These are phyloP conservation scores for Malus sieversii DNA, from an alignment of 306 rosid genomes.

Conservation along the genomic window DNA sequence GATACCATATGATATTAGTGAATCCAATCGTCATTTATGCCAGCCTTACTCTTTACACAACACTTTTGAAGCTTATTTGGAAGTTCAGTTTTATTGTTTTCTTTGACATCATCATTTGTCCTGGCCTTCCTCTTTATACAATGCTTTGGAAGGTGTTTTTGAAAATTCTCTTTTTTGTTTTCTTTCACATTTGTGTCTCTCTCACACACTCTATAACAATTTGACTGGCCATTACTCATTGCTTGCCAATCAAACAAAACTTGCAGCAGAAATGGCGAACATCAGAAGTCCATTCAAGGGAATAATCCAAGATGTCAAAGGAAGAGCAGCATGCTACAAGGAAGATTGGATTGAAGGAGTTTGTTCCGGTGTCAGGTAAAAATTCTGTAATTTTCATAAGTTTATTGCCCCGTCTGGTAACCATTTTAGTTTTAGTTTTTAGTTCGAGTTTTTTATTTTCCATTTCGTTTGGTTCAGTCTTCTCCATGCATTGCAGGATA, in stretches of 20 bases:
- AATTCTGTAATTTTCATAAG: background rate
- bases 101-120: too few relatives aligned
- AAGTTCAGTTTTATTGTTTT: background rate
- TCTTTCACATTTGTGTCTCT: constrained; percentile 3
- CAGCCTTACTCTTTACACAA: background rate
- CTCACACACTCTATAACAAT: background rate
- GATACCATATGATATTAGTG: too few relatives aligned
- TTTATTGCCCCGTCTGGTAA: too few relatives aligned
- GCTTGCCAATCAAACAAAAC: background rate
- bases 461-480: background rate
- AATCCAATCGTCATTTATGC: background rate
- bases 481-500: constrained; percentile 34
- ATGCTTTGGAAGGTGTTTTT: background rate
- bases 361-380: constrained; percentile 56
- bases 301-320: constrained; percentile 56
- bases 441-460: too few relatives aligned
- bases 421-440: too few relatives aligned
- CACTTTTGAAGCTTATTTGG: background rate
- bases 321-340: constrained; percentile 64
- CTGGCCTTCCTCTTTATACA: background rate
- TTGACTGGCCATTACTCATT: background rate
- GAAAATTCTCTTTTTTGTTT: background rate
- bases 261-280: constrained; percentile 30
- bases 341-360: constrained; percentile 61
- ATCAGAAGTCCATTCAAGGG: constrained; percentile 48